A percentile compares a stretch with the other conserved stretches of the same genome.
Evolutionary conservation across 257 asterid species (phyloP).

Genomic region (Gentiana dahurica): DNA sequence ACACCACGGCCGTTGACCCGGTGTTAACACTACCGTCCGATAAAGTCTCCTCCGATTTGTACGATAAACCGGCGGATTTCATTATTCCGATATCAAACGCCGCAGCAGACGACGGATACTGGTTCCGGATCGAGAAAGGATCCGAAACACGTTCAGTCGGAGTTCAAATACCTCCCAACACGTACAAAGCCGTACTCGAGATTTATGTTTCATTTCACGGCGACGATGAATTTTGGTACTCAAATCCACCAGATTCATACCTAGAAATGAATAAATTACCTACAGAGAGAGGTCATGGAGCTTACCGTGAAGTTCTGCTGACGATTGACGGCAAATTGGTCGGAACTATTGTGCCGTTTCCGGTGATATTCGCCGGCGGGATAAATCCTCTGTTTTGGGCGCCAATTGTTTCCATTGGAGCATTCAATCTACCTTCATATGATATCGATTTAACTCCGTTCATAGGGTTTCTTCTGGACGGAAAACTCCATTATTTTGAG

Average conservation of each 20-base stretch:
- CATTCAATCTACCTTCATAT: slow-evolving; percentile 76
- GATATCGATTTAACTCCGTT: slow-evolving; percentile 68
- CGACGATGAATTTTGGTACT: slow-evolving; percentile 83
- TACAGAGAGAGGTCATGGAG: slow-evolving; percentile 51
- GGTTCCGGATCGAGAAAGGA: slow-evolving; percentile 60
- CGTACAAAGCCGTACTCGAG: slow-evolving; percentile 73
- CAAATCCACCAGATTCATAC: slow-evolving; percentile 78
- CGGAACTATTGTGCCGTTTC: slow-evolving; percentile 72
- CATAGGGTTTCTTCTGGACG: slow-evolving; percentile 48
- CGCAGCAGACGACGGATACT: slow-evolving; percentile 40
- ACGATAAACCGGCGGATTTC: slow-evolving; percentile 62
- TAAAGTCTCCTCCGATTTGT: slow-evolving; percentile 9
- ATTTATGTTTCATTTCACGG: slow-evolving; percentile 70
- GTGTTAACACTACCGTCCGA: slow-evolving; percentile 4
- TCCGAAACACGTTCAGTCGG: slow-evolving; percentile 25
- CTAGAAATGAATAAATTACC: slow-evolving; percentile 26
- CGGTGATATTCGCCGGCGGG: slow-evolving; percentile 73
- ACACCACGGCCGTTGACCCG: slow-evolving; percentile 4
- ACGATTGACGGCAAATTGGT: slow-evolving; percentile 47
- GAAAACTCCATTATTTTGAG: slow-evolving; percentile 34
- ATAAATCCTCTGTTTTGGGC: slow-evolving; percentile 81
- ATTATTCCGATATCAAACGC: slow-evolving; percentile 50
- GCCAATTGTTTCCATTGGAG: slow-evolving; percentile 78
- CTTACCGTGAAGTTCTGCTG: slow-evolving; percentile 61
- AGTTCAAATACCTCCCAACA: slow-evolving; percentile 42